A percentile compares a stretch with the other conserved stretches of the same genome.
These are phyloP conservation scores for Amanita pseudoporphyria DNA, from an alignment of 768 basidiomycete species.

Conservation along the genomic window DNA sequence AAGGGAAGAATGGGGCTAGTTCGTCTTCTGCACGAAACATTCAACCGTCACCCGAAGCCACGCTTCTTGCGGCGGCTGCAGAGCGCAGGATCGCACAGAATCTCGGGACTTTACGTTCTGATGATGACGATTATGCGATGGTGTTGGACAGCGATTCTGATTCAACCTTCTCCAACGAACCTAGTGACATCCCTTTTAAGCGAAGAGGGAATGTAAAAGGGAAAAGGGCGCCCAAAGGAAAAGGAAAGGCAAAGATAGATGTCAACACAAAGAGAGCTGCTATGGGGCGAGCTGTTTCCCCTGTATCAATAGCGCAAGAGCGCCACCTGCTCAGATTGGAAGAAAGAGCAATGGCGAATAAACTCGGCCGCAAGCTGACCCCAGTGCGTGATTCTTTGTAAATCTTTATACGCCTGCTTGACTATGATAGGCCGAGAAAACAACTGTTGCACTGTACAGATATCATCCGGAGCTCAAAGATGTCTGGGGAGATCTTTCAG, in stretches of 20 bases:
- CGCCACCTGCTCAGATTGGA: slow-evolving; percentile 29
- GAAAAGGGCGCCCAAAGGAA: slow-evolving; percentile 9
- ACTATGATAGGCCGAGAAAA: slow-evolving; percentile 57
- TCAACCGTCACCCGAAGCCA: slow-evolving; percentile 30
- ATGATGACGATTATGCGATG: slow-evolving; percentile 13
- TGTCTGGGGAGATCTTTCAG: slow-evolving; percentile 81
- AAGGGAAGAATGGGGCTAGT: slow-evolving; percentile 20
- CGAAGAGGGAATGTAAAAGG: slow-evolving; percentile 14
- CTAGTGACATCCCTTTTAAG: slow-evolving; percentile 29
- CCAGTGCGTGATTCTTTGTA: slow-evolving; percentile 32
- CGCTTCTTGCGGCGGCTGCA: slow-evolving; percentile 40
- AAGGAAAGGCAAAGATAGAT: slow-evolving; percentile 19
- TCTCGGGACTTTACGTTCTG: slow-evolving; percentile 12
- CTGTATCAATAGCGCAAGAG: slow-evolving; percentile 13
- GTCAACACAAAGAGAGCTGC: slow-evolving; percentile 17
- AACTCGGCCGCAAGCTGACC: slow-evolving; percentile 70
- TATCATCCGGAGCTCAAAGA: slow-evolving; percentile 74
- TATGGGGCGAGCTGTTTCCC: slow-evolving; percentile 2
- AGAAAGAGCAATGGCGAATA: slow-evolving; percentile 36
- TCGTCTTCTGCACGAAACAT: slow-evolving; percentile 24
- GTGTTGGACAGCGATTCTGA: slow-evolving; percentile 18
- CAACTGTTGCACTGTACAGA: slow-evolving; percentile 47
- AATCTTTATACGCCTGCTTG: slow-evolving; percentile 3
- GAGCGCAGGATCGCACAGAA: slow-evolving; percentile 37
- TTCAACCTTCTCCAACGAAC: slow-evolving; percentile 17